Percentiles rank a stretch among this genome's conserved stretches.
phyloP scores from a whole-genome alignment of 2,329 filamentous ascomycete genomes.

The Fusarium acutatum region DNA sequence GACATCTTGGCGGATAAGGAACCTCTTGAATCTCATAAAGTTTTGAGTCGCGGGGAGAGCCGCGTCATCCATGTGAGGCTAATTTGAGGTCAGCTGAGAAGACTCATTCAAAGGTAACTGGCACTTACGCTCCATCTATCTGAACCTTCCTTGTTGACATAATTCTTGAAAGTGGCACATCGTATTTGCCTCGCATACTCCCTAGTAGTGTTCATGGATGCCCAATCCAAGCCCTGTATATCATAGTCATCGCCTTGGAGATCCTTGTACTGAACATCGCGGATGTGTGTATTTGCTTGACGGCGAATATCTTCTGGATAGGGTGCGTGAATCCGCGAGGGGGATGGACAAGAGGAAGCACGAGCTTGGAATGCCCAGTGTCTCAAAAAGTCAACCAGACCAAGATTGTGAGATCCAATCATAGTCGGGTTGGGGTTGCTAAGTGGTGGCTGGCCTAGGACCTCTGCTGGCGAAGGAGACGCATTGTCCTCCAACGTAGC shows the following conservation, averaged over 20 bases:
- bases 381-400: slow-evolving; percentile 59
- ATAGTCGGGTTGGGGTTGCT: slow-evolving; percentile 49
- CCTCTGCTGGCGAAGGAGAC: neutral
- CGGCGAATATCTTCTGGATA: slow-evolving; percentile 45
- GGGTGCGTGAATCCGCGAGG: slow-evolving; percentile 38
- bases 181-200: slow-evolving; percentile 58
- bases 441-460: slow-evolving; percentile 31
- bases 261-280: slow-evolving; percentile 52
- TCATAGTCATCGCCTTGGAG: slow-evolving; percentile 66
- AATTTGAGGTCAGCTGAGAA: slow-evolving; percentile 7
- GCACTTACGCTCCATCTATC: slow-evolving; percentile 59
- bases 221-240: slow-evolving; percentile 69
- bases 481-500: neutral
- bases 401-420: slow-evolving; percentile 60
- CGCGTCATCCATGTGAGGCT: slow-evolving; percentile 33
- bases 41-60: slow-evolving; percentile 52
- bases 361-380: slow-evolving; percentile 55
- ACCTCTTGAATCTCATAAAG: slow-evolving; percentile 67
- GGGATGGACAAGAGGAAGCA: slow-evolving; percentile 26
- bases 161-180: slow-evolving; percentile 62
- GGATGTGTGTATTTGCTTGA: slow-evolving; percentile 34
- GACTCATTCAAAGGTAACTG: neutral
- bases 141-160: slow-evolving; percentile 60
- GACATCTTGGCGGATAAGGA: slow-evolving; percentile 63
- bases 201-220: slow-evolving; percentile 59